Conservation (phyloP, 345 rosid species). For the Salix viminalis region DNA sequence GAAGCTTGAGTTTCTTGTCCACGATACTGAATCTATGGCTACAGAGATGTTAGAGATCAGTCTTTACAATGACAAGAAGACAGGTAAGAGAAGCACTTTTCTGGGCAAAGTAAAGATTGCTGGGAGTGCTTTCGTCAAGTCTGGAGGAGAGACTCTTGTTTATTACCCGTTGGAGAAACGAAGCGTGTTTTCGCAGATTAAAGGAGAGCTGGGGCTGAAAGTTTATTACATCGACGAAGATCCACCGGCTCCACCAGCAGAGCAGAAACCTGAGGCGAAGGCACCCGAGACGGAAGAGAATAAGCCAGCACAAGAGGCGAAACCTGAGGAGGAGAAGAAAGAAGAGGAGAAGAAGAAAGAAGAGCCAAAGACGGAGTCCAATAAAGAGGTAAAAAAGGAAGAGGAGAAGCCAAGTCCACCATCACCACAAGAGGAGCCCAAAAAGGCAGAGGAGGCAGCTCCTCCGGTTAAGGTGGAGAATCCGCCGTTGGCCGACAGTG, state of each 20-base stretch:
- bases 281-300: conserved; percentile 18
- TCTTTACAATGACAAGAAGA: conserved; percentile 75
- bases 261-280: neutral
- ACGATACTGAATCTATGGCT: conserved; percentile 52
- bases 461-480: conserved; percentile 32
- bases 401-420: conserved; percentile 35
- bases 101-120: conserved; percentile 78
- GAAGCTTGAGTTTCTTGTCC: conserved; percentile 69
- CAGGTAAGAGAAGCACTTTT: conserved; percentile 58
- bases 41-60: conserved; percentile 67
- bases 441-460: conserved; percentile 4
- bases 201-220: conserved; percentile 80
- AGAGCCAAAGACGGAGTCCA: conserved; percentile 13
- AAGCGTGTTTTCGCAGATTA: conserved; percentile 81
- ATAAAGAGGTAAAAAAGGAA: conserved; percentile 24
- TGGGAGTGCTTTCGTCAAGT: conserved; percentile 42
- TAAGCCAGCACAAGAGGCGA: conserved; percentile 31
- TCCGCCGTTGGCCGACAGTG: conserved; percentile 46
- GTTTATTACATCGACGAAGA: conserved; percentile 60
- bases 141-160: conserved; percentile 63
- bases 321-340: conserved; percentile 25
- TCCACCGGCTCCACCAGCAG: conserved; percentile 38
- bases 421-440: conserved; percentile 3
- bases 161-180: conserved; percentile 84
- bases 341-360: conserved; percentile 33